These are phyloP conservation scores for Rutstroemia sp. DNA, from an alignment of 2,329 filamentous ascomycete genomes.

Conservation along the genomic window DNA sequence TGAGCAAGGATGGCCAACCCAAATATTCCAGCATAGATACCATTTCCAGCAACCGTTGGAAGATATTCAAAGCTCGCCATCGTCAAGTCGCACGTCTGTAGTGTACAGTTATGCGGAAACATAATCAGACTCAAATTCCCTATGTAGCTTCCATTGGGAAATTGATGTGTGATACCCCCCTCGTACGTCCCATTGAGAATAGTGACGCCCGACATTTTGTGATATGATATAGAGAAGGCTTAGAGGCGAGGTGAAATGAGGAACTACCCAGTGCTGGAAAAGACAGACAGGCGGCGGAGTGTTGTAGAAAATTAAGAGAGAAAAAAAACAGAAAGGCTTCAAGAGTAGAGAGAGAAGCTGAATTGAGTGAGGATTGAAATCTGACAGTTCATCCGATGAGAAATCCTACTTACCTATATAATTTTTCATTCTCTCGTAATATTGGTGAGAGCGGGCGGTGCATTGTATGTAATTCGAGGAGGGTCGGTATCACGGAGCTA, in stretches of 20 bases:
- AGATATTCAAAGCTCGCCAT: constrained; percentile 48
- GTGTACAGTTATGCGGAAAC: constrained; percentile 20
- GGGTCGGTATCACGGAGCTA: too few species aligned
- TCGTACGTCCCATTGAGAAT: too few species aligned
- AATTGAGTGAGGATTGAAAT: neutral
- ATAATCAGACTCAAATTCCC: constrained; percentile 23
- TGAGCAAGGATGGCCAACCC: constrained; percentile 37
- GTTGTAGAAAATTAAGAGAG: neutral
- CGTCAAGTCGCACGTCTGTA: constrained; percentile 41
- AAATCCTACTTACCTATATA: neutral
- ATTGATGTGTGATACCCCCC: constrained; percentile 11
- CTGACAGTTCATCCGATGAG: neutral
- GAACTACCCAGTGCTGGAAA: too few species aligned
- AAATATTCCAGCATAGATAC: constrained; percentile 45
- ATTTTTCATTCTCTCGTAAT: neutral
- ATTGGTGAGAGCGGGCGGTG: neutral
- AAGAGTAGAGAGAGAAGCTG: neutral
- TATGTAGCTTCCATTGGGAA: constrained; percentile 9
- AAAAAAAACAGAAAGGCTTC: neutral
- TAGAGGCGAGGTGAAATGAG: too few species aligned
- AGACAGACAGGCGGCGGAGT: too few species aligned
- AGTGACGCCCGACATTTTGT: neutral
- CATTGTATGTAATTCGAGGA: neutral
- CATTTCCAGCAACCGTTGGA: constrained; percentile 48
- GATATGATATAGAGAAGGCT: too few species aligned